Conservation (phyloP, 345 rosid species). For the Eucalyptus cloeziana region DNA sequence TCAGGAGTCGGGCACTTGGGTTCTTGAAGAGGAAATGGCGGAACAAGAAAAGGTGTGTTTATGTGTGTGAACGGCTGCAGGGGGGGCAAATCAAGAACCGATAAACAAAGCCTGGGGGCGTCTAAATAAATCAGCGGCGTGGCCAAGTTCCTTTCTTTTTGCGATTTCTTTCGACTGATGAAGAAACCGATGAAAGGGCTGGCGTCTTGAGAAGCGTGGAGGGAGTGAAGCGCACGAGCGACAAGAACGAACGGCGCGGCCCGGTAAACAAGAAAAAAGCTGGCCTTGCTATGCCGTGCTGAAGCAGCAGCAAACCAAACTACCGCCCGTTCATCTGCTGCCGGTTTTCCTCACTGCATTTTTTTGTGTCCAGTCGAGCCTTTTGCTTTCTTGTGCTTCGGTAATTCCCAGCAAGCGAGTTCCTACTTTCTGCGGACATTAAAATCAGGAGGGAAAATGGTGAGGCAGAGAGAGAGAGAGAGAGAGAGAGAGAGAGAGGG, state of each 20-base stretch:
- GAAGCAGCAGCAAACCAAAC: neutral
- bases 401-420: neutral
- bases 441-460: neutral
- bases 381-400: neutral
- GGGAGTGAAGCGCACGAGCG: neutral
- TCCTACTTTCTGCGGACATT: neutral
- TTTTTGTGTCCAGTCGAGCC: neutral
- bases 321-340: neutral
- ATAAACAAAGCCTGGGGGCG: neutral
- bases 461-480: neutral
- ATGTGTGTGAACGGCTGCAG: neutral
- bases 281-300: neutral
- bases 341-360: neutral
- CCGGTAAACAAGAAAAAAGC: neutral
- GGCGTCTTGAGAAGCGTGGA: neutral
- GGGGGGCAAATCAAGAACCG: neutral
- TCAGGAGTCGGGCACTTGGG: neutral
- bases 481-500: neutral
- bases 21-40: conserved; percentile 20
- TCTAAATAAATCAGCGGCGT: neutral
- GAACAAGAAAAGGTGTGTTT: conserved; percentile 21
- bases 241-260: neutral
- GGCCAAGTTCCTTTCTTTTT: neutral
- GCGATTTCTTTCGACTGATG: neutral
- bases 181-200: neutral